These are phyloP conservation scores for Gymnopilus dilepis DNA, from an alignment of 768 basidiomycete species.

Conservation along the genomic window DNA sequence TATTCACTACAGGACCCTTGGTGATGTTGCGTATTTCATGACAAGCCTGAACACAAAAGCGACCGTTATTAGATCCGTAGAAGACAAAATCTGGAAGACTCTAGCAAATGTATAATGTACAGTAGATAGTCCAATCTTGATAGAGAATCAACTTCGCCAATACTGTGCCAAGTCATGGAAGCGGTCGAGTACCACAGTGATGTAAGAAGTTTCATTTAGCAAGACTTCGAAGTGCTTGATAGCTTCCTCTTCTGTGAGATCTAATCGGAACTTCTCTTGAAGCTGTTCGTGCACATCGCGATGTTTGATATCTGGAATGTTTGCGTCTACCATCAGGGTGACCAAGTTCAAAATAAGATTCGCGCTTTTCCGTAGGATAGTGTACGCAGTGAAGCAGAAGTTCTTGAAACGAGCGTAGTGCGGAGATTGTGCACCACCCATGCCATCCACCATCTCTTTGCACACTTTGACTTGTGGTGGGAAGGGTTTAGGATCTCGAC, in stretches of 20 bases:
- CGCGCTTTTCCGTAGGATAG: constrained; percentile 93
- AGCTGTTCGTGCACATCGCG: constrained; percentile 88
- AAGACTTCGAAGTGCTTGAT: constrained; percentile 96
- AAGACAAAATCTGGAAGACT: constrained; percentile 61
- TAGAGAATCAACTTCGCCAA: constrained; percentile 67
- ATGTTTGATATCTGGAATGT: constrained; percentile 96
- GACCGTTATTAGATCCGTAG: constrained; percentile 58
- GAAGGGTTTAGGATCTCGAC: constrained; percentile 96
- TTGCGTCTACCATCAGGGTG: constrained; percentile 96
- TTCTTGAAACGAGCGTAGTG: constrained; percentile 97
- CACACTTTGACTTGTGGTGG: constrained; percentile 98
- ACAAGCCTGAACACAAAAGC: constrained; percentile 77
- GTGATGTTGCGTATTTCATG: constrained; percentile 94
- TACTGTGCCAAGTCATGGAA: constrained; percentile 93
- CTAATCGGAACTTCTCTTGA: constrained; percentile 95
- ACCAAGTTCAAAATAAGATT: constrained; percentile 97
- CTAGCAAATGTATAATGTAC: constrained; percentile 28
- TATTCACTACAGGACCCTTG: constrained; percentile 88
- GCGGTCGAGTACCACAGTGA: constrained; percentile 90
- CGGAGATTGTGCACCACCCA: constrained; percentile 97
- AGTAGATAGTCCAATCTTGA: constrained; percentile 5
- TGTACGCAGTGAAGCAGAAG: constrained; percentile 98
- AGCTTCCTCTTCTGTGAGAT: constrained; percentile 95
- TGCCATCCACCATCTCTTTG: constrained; percentile 99
- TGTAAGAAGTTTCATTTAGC: constrained; percentile 93